phyloP scores from a whole-genome alignment of 2,329 filamentous ascomycete species.

The Alternaria brassicicola region DNA sequence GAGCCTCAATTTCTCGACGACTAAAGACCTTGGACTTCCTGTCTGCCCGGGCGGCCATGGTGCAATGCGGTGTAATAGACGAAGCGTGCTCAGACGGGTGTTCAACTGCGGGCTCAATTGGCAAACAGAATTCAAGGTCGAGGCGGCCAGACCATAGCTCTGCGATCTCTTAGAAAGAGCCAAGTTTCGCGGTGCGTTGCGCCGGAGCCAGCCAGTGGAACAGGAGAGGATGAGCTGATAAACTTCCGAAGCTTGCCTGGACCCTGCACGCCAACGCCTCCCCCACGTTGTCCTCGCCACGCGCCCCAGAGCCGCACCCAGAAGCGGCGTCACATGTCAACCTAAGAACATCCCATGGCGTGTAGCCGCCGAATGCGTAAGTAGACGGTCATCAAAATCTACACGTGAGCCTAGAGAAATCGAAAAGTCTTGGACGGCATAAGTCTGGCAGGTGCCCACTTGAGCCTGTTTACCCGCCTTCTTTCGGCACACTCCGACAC shows the following conservation, averaged over 20 bases:
- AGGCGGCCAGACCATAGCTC: constrained; percentile 9
- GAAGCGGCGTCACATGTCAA: constrained; percentile 1
- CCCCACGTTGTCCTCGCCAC: constrained; percentile 14
- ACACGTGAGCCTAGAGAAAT: neutral
- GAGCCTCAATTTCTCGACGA: constrained; percentile 72
- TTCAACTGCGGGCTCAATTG: neutral
- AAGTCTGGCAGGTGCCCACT: constrained; percentile 15
- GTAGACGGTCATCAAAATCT: neutral
- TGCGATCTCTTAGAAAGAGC: neutral
- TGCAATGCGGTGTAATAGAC: neutral
- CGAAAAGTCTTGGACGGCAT: neutral
- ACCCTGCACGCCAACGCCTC: constrained; percentile 11
- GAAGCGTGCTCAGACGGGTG: neutral
- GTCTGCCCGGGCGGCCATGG: constrained; percentile 36
- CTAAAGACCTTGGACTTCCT: constrained; percentile 60
- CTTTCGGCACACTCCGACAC: constrained; percentile 32
- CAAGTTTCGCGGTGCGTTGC: neutral
- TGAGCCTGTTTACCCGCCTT: constrained; percentile 7
- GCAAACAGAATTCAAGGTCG: neutral
- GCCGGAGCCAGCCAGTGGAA: constrained; percentile 12
- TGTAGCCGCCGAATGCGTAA: neutral
- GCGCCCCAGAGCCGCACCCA: neutral
- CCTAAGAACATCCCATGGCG: neutral
- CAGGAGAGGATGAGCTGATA: constrained; percentile 24
- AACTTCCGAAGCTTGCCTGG: constrained; percentile 11